Base-by-base conservation (phyloP, 176 grass and related monocot species). In the Triticum urartu region DNA sequence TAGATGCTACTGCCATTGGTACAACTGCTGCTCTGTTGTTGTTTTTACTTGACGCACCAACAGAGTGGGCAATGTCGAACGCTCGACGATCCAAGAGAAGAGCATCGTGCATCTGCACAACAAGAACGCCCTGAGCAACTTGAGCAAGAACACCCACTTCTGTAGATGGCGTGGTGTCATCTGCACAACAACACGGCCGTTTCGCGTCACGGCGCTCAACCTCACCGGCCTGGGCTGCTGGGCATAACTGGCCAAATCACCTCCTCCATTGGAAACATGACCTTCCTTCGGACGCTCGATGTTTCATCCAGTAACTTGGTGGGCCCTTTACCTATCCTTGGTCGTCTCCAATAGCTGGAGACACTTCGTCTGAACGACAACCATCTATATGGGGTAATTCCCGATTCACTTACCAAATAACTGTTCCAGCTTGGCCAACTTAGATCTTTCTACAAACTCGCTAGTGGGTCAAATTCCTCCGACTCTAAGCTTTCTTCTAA, bases 241-340 rank as follows among this genome's bases (percentile, higher is more conserved):
- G 3, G 33, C 33, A 34, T 77, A 26, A 7, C 4, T 2, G 33
- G 76, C 17, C 36, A 64, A 30, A 58, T 68, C 9, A 28, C 78
- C 86, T 85, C 88, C 83, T 59, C 64, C 8, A 5, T 38, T 38
- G 36, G 21, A 62, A 1, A 17, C n/a, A 82, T 5, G 83, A 60
- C 9, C 4, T 9, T 4, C 88, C 86, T 82, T 35, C 59, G 36
- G 6, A 6, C 36, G 36, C 36, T 38, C 36, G 6, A 38, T 7
- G 6, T 38, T 38, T 38, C 36, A 38, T 38, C 36, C 6, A 38
- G 6, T 38, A 38, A 38, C 36, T 38, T 38, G 6, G 6, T 38
- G 6, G 62, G 62, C 10, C 3, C 11, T 10, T 0, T 64, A 28
- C 62, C 62, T 28, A 5, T 64, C 3, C 22, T 64, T 5, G 24